phyloP scores from a whole-genome alignment of 805 yeast genomes.

The Candida anglica region DNA sequence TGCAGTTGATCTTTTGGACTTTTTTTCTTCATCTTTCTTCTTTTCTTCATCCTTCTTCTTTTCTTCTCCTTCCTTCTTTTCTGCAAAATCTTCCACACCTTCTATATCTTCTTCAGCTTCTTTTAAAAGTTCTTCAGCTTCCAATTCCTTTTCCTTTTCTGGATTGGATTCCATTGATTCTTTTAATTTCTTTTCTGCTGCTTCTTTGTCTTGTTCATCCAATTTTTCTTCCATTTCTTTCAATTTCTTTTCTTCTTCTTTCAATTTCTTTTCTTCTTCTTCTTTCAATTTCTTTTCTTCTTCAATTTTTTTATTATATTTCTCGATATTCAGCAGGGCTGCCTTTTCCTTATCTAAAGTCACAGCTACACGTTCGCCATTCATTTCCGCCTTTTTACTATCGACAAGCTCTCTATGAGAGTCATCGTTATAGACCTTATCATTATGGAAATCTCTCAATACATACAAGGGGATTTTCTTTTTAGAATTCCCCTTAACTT shows the following conservation, averaged over 20 bases:
- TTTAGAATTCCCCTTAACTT: slow-evolving; percentile 34
- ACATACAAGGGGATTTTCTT: slow-evolving; percentile 23
- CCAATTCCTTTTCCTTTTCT: not conserved
- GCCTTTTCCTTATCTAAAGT: slow-evolving; percentile 12
- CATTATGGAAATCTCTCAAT: slow-evolving; percentile 23
- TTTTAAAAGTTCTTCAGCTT: slow-evolving; percentile 2
- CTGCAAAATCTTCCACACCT: slow-evolving; percentile 2
- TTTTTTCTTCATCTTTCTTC: not conserved
- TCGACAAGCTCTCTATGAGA: slow-evolving; percentile 14
- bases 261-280: slow-evolving; percentile 5
- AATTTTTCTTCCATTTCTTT: slow-evolving; percentile 4
- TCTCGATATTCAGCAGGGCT: slow-evolving; percentile 10
- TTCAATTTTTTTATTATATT: slow-evolving; percentile 4
- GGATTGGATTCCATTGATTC: no score
- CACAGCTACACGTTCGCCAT: slow-evolving; percentile 4
- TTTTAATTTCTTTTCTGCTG: slow-evolving; percentile 1
- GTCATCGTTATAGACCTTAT: slow-evolving; percentile 22
- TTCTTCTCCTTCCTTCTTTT: slow-evolving; percentile 5
- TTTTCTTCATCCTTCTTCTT: slow-evolving; percentile 5
- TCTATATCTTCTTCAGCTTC: slow-evolving; percentile 4
- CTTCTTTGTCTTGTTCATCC: slow-evolving; percentile 6
- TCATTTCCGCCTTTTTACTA: slow-evolving; percentile 4
- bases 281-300: slow-evolving; percentile 3
- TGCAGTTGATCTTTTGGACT: slow-evolving; percentile 2
- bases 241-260: not conserved